phyloP scores from a whole-genome alignment of 2,329 filamentous ascomycete species.

The Fusarium napiforme region DNA sequence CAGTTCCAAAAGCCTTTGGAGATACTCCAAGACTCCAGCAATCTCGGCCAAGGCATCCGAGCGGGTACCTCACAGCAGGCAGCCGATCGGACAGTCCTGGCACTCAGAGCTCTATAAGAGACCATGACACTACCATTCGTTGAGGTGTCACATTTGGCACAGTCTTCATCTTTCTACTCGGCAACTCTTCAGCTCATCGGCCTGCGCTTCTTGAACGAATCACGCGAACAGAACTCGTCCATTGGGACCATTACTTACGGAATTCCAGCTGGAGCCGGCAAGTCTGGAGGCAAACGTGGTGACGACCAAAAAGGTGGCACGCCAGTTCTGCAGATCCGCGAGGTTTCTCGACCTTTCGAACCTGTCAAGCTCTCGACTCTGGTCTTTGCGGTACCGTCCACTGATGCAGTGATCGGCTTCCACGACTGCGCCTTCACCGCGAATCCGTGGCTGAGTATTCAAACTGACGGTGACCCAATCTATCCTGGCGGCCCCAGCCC shows the following conservation, averaged over 20 bases:
- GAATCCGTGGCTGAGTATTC: conserved; percentile 59
- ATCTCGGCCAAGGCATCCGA: conserved; percentile 35
- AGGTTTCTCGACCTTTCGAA: conserved; percentile 53
- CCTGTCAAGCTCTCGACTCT: conserved; percentile 60
- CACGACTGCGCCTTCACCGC: conserved; percentile 76
- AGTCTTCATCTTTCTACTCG: conserved; percentile 85
- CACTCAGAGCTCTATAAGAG: conserved; percentile 34
- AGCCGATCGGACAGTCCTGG: conserved; percentile 35
- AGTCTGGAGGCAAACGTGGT: conserved; percentile 38
- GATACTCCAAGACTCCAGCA: conserved; percentile 24
- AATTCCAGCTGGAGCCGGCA: conserved; percentile 33
- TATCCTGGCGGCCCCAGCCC: conserved; percentile 29
- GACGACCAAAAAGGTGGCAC: conserved; percentile 33
- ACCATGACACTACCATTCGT: conserved; percentile 60
- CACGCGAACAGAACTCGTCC: conserved; percentile 46
- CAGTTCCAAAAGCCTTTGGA: conserved; percentile 21
- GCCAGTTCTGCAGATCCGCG: conserved; percentile 59
- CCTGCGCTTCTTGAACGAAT: conserved; percentile 65
- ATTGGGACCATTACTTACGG: conserved; percentile 56
- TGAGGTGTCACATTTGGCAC: conserved; percentile 80
- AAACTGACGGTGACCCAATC: conserved; percentile 36
- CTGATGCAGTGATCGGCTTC: conserved; percentile 75
- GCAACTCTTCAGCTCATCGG: conserved; percentile 81
- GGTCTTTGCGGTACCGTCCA: conserved; percentile 75
- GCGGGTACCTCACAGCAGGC: conserved; percentile 38